A percentile compares a stretch with the other conserved stretches of the same genome.
Evolutionary conservation across 208 protist genomes (phyloP).

Genomic region (Wallacemonas sp.): DNA sequence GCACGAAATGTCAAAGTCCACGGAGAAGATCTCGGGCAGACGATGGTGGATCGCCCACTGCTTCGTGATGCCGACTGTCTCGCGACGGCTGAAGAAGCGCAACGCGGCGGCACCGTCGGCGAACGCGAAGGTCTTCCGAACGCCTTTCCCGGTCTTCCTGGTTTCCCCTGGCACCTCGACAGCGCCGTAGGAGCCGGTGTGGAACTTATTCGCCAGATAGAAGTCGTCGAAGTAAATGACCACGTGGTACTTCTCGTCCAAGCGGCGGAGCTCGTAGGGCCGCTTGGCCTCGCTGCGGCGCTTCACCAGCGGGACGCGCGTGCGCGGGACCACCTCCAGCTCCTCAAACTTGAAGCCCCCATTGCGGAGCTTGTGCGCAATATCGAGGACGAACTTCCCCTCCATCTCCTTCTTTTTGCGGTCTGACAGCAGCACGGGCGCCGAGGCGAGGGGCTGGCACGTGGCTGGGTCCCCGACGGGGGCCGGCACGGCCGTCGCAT

Average conservation of each 20-base stretch:
- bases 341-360: slow-evolving; percentile 69
- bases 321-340: slow-evolving; percentile 48
- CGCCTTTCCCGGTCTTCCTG: background rate
- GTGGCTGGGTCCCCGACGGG: no score
- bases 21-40: slow-evolving; percentile 63
- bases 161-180: background rate
- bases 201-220: background rate
- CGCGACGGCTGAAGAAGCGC: slow-evolving; percentile 33
- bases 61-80: slow-evolving; percentile 27
- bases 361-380: slow-evolving; percentile 38
- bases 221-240: slow-evolving; percentile 21
- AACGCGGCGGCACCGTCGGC: slow-evolving; percentile 35
- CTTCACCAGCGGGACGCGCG: slow-evolving; percentile 74
- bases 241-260: slow-evolving; percentile 21
- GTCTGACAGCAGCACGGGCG: background rate
- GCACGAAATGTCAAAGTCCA: slow-evolving; percentile 86
- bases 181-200: background rate
- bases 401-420: slow-evolving; percentile 20
- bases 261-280: slow-evolving; percentile 9
- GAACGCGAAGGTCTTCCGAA: slow-evolving; percentile 18
- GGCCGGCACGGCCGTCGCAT: no score
- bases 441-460: background rate
- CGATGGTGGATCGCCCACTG: slow-evolving; percentile 30
- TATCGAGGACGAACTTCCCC: slow-evolving; percentile 17
- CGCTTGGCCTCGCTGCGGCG: slow-evolving; percentile 29